phyloP scores from a whole-genome alignment of 306 rosid genomes.

The Quercus robur region DNA sequence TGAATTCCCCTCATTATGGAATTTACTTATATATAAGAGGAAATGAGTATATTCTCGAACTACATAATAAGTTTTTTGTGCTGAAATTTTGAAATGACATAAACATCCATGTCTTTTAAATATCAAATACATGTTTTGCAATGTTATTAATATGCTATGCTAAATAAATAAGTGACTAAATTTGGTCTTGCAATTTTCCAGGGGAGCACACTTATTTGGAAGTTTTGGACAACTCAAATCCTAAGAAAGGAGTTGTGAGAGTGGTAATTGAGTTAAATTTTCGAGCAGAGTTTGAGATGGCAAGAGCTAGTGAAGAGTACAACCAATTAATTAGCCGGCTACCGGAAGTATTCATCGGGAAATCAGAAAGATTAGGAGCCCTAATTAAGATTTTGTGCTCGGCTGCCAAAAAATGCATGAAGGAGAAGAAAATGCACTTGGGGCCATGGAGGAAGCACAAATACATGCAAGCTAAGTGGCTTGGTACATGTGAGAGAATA shows the following conservation, averaged over 20 bases:
- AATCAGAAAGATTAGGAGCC: constrained; percentile 50
- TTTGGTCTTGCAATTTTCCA: constrained; percentile 7
- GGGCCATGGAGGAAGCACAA: constrained; percentile 86
- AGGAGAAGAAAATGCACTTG: constrained; percentile 82
- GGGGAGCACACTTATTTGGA: constrained; percentile 76
- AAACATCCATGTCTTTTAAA: no score
- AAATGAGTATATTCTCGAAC: no score
- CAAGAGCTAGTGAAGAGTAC: constrained; percentile 61
- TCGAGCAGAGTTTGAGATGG: constrained; percentile 78
- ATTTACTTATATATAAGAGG: no score
- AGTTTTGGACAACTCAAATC: constrained; percentile 47
- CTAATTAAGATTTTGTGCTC: constrained; percentile 65
- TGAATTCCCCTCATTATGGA: rapidly evolving
- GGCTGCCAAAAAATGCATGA: constrained; percentile 77
- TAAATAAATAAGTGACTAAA: background rate
- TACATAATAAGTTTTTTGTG: no score
- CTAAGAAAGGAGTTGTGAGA: constrained; percentile 38
- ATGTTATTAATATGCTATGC: no score
- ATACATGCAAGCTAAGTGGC: constrained; percentile 91
- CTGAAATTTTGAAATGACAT: no score
- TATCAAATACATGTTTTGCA: no score
- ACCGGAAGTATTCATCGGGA: constrained; percentile 74
- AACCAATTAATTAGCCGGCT: constrained; percentile 40
- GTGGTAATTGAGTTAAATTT: constrained; percentile 68
- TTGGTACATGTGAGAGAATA: constrained; percentile 44